phyloP scores from a whole-genome alignment of 225 moss, liverwort and hornwort genomes.

The Pseudoscleropodium purum region DNA sequence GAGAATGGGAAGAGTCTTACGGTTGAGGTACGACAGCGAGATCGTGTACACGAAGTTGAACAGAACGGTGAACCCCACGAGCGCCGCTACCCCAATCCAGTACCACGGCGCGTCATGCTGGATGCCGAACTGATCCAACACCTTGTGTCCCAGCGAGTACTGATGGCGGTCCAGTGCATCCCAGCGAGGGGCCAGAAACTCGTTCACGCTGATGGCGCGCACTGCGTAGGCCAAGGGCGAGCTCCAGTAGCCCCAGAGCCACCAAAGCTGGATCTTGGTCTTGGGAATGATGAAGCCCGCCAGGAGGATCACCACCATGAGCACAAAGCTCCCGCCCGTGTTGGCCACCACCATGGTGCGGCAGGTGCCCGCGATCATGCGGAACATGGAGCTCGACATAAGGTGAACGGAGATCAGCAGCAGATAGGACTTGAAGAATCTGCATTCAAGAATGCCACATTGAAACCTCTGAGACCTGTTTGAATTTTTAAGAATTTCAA shows the following conservation, averaged over 20 bases:
- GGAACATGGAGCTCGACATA: slow-evolving; percentile 36
- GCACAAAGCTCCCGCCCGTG: slow-evolving; percentile 24
- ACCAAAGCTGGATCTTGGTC: slow-evolving; percentile 43
- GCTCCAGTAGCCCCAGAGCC: slow-evolving; percentile 81
- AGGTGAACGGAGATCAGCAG: slow-evolving; percentile 18
- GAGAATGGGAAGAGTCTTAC: slow-evolving; percentile 7
- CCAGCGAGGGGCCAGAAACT: slow-evolving; percentile 76
- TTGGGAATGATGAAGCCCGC: slow-evolving; percentile 39
- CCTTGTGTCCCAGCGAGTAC: slow-evolving; percentile 6
- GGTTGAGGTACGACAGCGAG: slow-evolving; percentile 21
- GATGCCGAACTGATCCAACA: slow-evolving; percentile 20
- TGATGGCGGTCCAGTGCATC: background rate
- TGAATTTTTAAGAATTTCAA: background rate
- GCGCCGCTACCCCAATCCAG: slow-evolving; percentile 49
- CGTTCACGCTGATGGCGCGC: slow-evolving; percentile 41
- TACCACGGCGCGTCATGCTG: slow-evolving; percentile 36
- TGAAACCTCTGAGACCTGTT: background rate
- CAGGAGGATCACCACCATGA: slow-evolving; percentile 27
- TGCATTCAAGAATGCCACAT: background rate
- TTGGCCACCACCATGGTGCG: slow-evolving; percentile 40
- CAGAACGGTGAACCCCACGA: slow-evolving; percentile 42
- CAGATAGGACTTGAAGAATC: slow-evolving; percentile 23
- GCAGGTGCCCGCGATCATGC: slow-evolving; percentile 33
- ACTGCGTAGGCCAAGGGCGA: slow-evolving; percentile 55
- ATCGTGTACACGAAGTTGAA: slow-evolving; percentile 41